Percentiles rank a stretch among this genome's conserved stretches.
phyloP scores from a whole-genome alignment of 164 flowering plant genomes.

The Kingdonia uniflora region DNA sequence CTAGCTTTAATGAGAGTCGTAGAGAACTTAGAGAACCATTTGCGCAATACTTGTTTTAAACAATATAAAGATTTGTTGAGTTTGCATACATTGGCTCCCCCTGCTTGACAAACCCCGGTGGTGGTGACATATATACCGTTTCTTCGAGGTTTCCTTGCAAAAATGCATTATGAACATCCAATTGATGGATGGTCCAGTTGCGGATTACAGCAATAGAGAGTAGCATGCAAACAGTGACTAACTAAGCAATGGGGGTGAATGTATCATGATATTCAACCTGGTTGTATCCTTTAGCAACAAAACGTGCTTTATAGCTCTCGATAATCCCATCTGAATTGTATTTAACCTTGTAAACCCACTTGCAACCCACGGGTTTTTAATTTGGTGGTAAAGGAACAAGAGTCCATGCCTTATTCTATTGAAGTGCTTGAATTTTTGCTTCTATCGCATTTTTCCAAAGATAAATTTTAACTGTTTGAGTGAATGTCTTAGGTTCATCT shows the following conservation, averaged over 20 bases:
- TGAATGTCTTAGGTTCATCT: neutral
- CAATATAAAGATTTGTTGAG: neutral
- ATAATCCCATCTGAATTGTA: neutral
- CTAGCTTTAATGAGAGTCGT: neutral
- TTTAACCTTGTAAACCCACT: neutral
- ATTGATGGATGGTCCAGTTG: neutral
- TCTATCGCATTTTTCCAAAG: neutral
- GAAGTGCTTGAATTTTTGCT: neutral
- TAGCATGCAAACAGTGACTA: neutral
- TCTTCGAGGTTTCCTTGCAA: neutral
- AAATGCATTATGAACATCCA: neutral
- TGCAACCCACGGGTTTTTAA: neutral
- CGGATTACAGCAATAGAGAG: neutral
- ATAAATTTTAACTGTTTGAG: neutral
- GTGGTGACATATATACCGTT: neutral
- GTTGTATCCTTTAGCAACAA: neutral
- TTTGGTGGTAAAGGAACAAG: neutral
- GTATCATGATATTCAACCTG: slow-evolving; percentile 2
- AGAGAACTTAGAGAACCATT: slow-evolving; percentile 2
- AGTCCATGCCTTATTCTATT: neutral
- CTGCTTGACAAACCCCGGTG: neutral
- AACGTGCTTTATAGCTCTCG: neutral
- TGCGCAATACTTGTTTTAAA: neutral
- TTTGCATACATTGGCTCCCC: neutral
- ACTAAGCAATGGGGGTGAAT: neutral